phyloP scores from a whole-genome alignment of 805 yeast genomes.

The Candida rishiriensis region DNA sequence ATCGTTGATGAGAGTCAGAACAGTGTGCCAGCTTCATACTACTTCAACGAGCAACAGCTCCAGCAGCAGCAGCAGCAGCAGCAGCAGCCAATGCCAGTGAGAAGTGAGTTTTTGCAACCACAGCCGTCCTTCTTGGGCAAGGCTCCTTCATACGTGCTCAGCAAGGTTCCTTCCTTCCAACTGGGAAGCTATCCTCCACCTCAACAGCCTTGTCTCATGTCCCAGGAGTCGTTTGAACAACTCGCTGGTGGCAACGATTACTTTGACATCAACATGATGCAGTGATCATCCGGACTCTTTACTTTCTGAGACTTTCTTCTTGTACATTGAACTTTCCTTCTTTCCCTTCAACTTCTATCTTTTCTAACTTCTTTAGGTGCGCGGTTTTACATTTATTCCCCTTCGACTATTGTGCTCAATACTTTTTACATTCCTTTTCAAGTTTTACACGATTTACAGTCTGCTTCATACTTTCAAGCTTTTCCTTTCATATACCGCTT shows the following conservation, averaged over 20 bases:
- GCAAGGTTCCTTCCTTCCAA: neutral
- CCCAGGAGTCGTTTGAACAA: neutral
- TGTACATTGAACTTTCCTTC: too few relatives aligned
- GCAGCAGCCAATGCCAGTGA: neutral
- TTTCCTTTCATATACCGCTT: too few relatives aligned
- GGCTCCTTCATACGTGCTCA: neutral
- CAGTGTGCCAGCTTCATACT: neutral
- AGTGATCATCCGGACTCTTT: too few relatives aligned
- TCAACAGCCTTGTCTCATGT: neutral
- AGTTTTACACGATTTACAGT: too few relatives aligned
- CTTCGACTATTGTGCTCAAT: too few relatives aligned
- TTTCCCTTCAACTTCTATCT: too few relatives aligned
- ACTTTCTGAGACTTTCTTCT: too few relatives aligned
- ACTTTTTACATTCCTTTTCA: too few relatives aligned
- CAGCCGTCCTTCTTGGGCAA: neutral
- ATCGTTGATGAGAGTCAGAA: neutral
- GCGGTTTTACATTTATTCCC: too few relatives aligned
- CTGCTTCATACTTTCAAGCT: too few relatives aligned
- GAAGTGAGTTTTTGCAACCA: neutral
- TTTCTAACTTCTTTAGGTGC: too few relatives aligned
- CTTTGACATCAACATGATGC: too few relatives aligned
- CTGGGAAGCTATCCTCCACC: neutral
- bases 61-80: neutral
- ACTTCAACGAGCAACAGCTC: neutral
- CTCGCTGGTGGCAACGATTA: neutral